Evolutionary conservation across 129 eudicot genomes (phyloP), one percentile per base, ranked within the genome.

Genomic region (Oenanthe sinensis): DNA sequence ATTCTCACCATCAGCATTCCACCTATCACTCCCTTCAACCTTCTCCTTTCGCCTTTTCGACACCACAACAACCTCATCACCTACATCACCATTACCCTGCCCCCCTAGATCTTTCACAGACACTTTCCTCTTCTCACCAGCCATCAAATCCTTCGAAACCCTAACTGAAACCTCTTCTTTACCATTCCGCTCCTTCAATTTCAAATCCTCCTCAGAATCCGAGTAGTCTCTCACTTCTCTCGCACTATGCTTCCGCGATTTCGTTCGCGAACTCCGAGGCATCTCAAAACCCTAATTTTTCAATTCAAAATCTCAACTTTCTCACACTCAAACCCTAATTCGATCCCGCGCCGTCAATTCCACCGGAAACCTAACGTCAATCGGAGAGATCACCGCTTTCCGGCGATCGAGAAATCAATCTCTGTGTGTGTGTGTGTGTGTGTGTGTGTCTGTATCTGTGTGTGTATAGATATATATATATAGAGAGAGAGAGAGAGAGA

Each of bases 201-300:
- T 77, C 52, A 82, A 75, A 44, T 95, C 97, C 74, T 95, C 96
- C 24, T 90, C 99, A 20, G 97, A 90, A 79, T 89, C 96, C 24
- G 96, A 90, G 72, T 86, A 86, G 49, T 89, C 93, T 76, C n/a
- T 33, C 6, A 70, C 74, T 37, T 70, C 46, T 36, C 79, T 89
- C 79, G 88, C 84, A 80, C 92, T 86, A 74, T 91, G 97, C 75
- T 91, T 94, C 83, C 96, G 93, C 30, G 94, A 95, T 86, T 95
- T 95, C 83, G 91, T 96, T 86, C 94, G 77, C 43, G 97, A 95
- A 85, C 97, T 95, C 80, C 89, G 79, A 65, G 94, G 92, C 99
- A 95, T 95, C 39, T 36, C 19, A 4, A 70, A 70, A 70, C n/a
- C 75, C 75, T 39, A 37, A 69, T 58, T 9, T 1, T 20, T 50